Evolutionary conservation across 768 basidiomycete genomes (phyloP), one percentile per base, ranked within the genome.

Genomic region (Lactarius akahatsu): DNA sequence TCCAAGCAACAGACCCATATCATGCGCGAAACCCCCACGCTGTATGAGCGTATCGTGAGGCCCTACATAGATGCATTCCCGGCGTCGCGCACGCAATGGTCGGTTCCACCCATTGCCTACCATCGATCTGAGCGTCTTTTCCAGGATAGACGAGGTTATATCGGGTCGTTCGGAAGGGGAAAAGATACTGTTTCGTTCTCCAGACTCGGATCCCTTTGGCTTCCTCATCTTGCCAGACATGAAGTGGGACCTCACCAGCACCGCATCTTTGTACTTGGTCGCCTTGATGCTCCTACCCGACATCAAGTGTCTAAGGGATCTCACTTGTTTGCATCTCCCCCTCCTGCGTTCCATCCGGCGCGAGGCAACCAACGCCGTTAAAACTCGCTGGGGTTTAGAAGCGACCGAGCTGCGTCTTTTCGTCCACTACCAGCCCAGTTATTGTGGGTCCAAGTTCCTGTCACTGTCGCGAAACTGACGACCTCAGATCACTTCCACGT

Each of bases 351-450:
- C 80, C 16, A 92, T 98, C 58, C 82, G 83, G 26, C 73, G 74
- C 2, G 80, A 87, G 66, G 85, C 89, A 0, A 77, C 78, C 38
- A 73, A 74, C 3, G 75, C 88, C 4, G 89, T 85, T 0, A 72
- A 79, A 59, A 81, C 83, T 55, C 83, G 82, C 70, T 99, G 90
- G 85, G 87, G 85, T 0, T 77, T 96, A 1, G 78, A 76, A 4
- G 70, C 73, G 18, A 89, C 87, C 3, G 81, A 85, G 11, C 73
- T 97, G 65, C 79, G 94, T 71, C 80, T 96, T 79, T 95, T 87
- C 72, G 78, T 98, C 16, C 97, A 99, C 74, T 99, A 99, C 74
- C 96, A 97, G 73, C 96, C 96, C 0, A 91, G 88, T 43, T 98
- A 98, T 74, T 98, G 96, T 96, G 65, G 69, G 91, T 81, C 4